phyloP scores from a whole-genome alignment of 2,329 filamentous ascomycete genomes.

The Polytolypa hystricis region DNA sequence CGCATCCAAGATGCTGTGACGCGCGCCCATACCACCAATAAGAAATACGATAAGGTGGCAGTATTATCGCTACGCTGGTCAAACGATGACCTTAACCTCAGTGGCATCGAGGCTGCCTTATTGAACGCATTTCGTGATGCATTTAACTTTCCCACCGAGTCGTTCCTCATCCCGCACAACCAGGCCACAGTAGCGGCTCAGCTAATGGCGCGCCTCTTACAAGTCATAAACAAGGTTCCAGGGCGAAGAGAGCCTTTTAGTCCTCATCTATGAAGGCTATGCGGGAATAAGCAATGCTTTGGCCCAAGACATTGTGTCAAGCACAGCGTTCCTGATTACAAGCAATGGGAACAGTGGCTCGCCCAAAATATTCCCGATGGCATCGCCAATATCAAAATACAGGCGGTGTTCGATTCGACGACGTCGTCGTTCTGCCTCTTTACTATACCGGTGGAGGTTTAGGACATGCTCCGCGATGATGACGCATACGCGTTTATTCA shows the following conservation, averaged over 20 bases:
- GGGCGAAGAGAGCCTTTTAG: slow-evolving; percentile 1
- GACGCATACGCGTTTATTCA: slow-evolving; percentile 7
- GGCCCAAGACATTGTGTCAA: slow-evolving; percentile 1
- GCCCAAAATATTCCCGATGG: slow-evolving; percentile 3
- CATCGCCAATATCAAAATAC: slow-evolving; percentile 5
- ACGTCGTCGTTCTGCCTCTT: slow-evolving; percentile 4
- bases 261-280: slow-evolving; percentile 8
- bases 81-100: slow-evolving; percentile 7
- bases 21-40: slow-evolving; percentile 1
- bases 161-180: slow-evolving; percentile 2
- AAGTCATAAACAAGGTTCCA: slow-evolving; percentile 1
- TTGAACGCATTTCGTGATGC: slow-evolving; percentile 1
- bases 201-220: neutral
- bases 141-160: slow-evolving; percentile 2
- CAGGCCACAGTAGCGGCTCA: no score
- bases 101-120: neutral
- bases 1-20: slow-evolving; percentile 4
- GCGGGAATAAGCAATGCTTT: neutral
- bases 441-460: slow-evolving; percentile 7
- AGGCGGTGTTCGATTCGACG: slow-evolving; percentile 5
- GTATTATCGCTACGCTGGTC: slow-evolving; percentile 5
- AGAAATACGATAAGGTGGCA: slow-evolving; percentile 4
- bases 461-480: slow-evolving; percentile 6
- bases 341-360: slow-evolving; percentile 1
- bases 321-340: neutral